Base-by-base conservation (phyloP, 345 rosid species). In the Erucastrum elatum region DNA sequence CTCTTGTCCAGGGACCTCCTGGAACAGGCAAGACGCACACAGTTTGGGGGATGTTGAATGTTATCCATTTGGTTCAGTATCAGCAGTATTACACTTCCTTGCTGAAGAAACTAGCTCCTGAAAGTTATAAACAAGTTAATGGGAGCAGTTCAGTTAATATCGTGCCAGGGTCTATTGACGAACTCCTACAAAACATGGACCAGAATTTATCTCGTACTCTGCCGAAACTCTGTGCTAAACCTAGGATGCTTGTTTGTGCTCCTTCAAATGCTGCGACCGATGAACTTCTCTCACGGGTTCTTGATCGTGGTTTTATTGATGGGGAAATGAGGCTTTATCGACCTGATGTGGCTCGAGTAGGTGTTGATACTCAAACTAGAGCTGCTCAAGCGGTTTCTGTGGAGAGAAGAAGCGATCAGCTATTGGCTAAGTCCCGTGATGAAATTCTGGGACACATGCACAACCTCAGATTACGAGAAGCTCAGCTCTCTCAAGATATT, bases 201-300 rank as follows among this genome's bases (percentile, higher is more conserved):
- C 98, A 91, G 82, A 91, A 92, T 84, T 91, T 95, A 15, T 87
- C 90, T 66, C 97, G 96, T 26, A 86, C 99, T 4, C 94, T 95
- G 77, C 97, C 99, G 71, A 95, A 90, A 85, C 90, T 95, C 31
- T 95, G 98, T 70, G 97, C 93, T 21, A 95, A 95, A 81, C 99
- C 99, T 44, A 87, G 99, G 79, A 95, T 95, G 99, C 84, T 95
- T 39, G 99, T 95, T 34, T 95, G 99, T 88, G 99, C 99, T 76
- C 99, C 99, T 80, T 95, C 99, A 60, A 95, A 93, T 89, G 99
- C 99, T 72, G 99, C 99, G 72, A 95, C 98, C 6, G 99, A 95
- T 83, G 99, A 95, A 80, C 98, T 95, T 77, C 93, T 95, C 44
- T 72, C 99, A 2, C 99, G 99, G 66, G 98, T 93, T 76, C 99